Percentiles rank a stretch among this genome's conserved stretches.
phyloP scores from a whole-genome alignment of 1,139 yeast species.

The Hansenula sp. region DNA sequence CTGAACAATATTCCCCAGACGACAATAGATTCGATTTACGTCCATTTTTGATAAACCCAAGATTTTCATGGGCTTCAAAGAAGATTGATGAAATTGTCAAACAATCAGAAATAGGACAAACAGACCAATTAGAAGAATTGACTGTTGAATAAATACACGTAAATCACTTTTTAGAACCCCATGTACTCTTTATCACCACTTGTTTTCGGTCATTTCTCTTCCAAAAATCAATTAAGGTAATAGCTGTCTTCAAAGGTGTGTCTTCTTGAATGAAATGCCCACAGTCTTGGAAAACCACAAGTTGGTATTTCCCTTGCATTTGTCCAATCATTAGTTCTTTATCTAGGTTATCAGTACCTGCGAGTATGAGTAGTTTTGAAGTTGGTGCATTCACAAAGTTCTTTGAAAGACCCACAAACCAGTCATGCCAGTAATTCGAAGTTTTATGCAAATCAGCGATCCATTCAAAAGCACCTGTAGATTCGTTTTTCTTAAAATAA shows the following conservation, averaged over 20 bases:
- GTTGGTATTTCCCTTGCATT: constrained; percentile 94
- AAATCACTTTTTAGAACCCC: constrained; percentile 25
- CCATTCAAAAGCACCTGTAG: constrained; percentile 44
- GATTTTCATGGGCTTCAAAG: constrained; percentile 84
- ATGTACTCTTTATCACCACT: constrained; percentile 31
- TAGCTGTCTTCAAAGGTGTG: constrained; percentile 62
- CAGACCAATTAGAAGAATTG: constrained; percentile 31
- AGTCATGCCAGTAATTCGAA: constrained; percentile 65
- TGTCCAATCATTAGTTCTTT: constrained; percentile 86
- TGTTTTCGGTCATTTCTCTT: constrained; percentile 38
- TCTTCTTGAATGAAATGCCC: constrained; percentile 97
- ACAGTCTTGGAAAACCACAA: constrained; percentile 73
- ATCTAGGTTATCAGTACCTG: constrained; percentile 88
- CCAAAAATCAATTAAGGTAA: constrained; percentile 54
- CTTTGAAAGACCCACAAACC: constrained; percentile 75
- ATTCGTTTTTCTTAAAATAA: constrained; percentile 31
- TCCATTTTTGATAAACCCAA: constrained; percentile 89
- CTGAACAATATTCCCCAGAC: constrained; percentile 97
- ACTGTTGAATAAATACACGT: constrained; percentile 33
- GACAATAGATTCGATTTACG: constrained; percentile 94
- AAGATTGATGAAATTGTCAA: constrained; percentile 77
- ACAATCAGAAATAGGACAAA: constrained; percentile 36
- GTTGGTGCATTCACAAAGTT: constrained; percentile 52
- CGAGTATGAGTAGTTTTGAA: constrained; percentile 72
- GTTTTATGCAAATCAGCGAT: constrained; percentile 58